Base-by-base conservation (phyloP, 2,329 filamentous ascomycete species). In the Fusarium torulosum region DNA sequence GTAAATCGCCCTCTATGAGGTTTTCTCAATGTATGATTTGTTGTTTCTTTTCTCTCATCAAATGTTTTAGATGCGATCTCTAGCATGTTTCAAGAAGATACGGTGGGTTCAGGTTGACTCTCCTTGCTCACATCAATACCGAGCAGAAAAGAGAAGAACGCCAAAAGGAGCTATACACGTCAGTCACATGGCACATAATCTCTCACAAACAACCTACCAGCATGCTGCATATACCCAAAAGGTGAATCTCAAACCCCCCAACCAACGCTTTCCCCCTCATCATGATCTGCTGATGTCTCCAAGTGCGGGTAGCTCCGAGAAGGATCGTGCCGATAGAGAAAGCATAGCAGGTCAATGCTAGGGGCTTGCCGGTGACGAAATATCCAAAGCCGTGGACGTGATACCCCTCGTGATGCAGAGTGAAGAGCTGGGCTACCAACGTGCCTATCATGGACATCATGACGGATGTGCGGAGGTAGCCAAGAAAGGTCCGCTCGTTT, bases 401-500 rank as follows among this genome's bases (percentile, higher is more conserved):
- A 3, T 47, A 38, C 3, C 49, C 55, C 46, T 65, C 50, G 10
- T 80, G 73, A 25, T 81, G 74, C 29, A 87, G 81, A 20, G 85
- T 82, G 70, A 91, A 92, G 9, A 93, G 83, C 73, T 93, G 91
- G 0, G 90, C 87, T 27, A 90, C 84, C 4, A 87, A 71, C 4
- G 90, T 86, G 19, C 90, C 90, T 20, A 88, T 79, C 79, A 92
- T 89, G 15, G 90, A 88, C 38, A 93, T 81, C n/a, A 86, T 83
- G 37, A 91, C 78, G 0, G 89, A 91, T 3, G 90, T 93, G 20
- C 91, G 86, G 29, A 93, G 83, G 75, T 93, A 93, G 29, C 85
- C 89, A 19, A 94, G 85, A 74, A 90, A 94, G 19, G 91, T 94
- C 57, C 91, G 83, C 77, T 94, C 90, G 54, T 93, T 85, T 37